Conservation (phyloP, 306 rosid species). For the Amphicarpaea edgeworthii region DNA sequence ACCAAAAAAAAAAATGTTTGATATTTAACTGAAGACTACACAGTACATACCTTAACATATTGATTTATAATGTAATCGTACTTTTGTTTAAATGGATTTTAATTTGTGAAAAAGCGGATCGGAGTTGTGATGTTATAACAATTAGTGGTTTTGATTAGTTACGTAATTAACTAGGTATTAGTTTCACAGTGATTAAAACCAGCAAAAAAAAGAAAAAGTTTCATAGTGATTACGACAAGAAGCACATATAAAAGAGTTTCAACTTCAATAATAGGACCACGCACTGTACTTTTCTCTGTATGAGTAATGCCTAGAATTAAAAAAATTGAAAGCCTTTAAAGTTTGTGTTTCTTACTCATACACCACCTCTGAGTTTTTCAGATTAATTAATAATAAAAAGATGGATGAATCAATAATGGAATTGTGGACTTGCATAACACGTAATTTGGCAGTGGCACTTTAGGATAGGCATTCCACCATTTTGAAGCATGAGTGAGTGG, state of each 20-base stretch:
- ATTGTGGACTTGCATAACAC: slow-evolving; percentile 25
- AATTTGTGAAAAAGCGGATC: background rate
- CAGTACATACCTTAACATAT: too few species aligned
- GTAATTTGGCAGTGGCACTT: slow-evolving; percentile 34
- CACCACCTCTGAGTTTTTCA: slow-evolving; percentile 19
- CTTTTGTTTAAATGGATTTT: background rate
- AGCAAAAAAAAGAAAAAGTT: too few species aligned
- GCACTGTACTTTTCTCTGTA: too few species aligned
- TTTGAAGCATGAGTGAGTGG: background rate
- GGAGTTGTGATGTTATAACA: background rate
- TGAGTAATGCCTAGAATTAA: background rate
- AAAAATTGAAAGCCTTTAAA: background rate
- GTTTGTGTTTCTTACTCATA: slow-evolving; percentile 44
- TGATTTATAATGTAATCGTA: background rate
- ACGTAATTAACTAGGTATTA: background rate
- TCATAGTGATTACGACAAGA: too few species aligned
- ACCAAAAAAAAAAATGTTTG: too few species aligned
- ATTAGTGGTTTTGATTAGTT: background rate
- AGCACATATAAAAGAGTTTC: background rate
- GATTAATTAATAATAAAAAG: slow-evolving; percentile 23
- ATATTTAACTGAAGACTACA: too few species aligned
- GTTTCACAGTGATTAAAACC: background rate
- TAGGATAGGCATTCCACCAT: slow-evolving; percentile 2
- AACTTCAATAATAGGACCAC: background rate
- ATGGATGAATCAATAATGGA: slow-evolving; percentile 15